These are phyloP conservation scores for Haplosporangium gracile DNA, from an alignment of 192 early-diverging fungal genomes.

Conservation along the genomic window DNA sequence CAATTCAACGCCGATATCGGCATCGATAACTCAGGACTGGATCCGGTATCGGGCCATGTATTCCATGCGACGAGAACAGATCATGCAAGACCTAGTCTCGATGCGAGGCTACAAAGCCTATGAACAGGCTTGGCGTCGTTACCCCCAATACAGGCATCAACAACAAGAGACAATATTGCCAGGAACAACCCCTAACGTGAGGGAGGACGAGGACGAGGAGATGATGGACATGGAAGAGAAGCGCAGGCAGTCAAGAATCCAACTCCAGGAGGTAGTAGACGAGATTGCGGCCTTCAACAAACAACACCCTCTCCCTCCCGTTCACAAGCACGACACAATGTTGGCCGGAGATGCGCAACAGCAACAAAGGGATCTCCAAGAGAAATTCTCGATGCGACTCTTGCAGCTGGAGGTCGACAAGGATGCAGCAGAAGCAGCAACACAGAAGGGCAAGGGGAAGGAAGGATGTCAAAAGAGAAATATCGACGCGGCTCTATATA, in stretches of 20 bases:
- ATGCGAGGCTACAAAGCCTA: neutral
- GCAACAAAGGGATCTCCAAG: neutral
- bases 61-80: neutral
- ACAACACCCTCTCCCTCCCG: neutral
- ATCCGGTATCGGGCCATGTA: neutral
- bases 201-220: neutral
- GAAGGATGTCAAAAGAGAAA: neutral
- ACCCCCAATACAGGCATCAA: neutral
- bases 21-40: neutral
- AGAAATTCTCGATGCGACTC: neutral
- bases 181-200: neutral
- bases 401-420: neutral
- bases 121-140: neutral
- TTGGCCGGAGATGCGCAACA: neutral
- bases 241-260: neutral
- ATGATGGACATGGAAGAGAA: neutral
- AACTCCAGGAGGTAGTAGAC: neutral
- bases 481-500: neutral
- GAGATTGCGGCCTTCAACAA: neutral
- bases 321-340: neutral
- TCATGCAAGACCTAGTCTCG: neutral
- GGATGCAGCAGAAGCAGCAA: neutral
- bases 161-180: neutral
- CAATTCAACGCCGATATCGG: neutral
- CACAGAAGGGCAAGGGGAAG: neutral